Evolutionary conservation across 2,329 filamentous ascomycete genomes (phyloP).

Genomic region (Penicillium sp.): DNA sequence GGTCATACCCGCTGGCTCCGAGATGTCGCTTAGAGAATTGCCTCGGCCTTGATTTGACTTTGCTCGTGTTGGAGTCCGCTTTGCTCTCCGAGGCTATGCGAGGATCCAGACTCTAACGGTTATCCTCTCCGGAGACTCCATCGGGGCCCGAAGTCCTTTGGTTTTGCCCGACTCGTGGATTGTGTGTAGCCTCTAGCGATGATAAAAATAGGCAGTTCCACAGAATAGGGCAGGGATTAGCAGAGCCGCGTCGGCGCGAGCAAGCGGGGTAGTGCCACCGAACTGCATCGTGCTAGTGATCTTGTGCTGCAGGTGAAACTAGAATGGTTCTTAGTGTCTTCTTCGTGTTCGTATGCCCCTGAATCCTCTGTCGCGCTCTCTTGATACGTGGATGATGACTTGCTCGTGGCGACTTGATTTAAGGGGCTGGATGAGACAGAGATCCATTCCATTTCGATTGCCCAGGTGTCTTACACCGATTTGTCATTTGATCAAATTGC

Average conservation of each 20-base stretch:
- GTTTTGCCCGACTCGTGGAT: too few species aligned
- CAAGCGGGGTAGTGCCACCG: neutral
- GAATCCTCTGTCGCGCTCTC: neutral
- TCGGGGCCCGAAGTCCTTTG: too few species aligned
- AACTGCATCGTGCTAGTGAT: neutral
- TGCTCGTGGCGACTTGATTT: neutral
- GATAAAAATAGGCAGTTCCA: neutral
- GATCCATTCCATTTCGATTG: too few species aligned
- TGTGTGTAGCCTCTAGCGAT: too few species aligned
- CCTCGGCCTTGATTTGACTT: too few species aligned
- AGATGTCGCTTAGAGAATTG: too few species aligned
- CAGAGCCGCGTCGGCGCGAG: neutral
- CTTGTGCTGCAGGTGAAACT: neutral
- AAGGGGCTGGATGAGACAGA: neutral
- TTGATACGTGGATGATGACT: neutral
- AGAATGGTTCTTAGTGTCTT: neutral
- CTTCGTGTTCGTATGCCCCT: neutral
- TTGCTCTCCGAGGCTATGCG: too few species aligned
- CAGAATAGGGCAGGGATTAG: neutral
- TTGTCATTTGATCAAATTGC: neutral
- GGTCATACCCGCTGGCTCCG: neutral
- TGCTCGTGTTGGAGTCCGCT: neutral
- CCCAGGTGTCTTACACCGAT: too few species aligned
- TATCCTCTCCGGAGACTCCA: too few species aligned
- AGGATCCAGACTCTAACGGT: too few species aligned